phyloP scores from a whole-genome alignment of 257 asterid genomes.

The Scutellaria baicalensis region DNA sequence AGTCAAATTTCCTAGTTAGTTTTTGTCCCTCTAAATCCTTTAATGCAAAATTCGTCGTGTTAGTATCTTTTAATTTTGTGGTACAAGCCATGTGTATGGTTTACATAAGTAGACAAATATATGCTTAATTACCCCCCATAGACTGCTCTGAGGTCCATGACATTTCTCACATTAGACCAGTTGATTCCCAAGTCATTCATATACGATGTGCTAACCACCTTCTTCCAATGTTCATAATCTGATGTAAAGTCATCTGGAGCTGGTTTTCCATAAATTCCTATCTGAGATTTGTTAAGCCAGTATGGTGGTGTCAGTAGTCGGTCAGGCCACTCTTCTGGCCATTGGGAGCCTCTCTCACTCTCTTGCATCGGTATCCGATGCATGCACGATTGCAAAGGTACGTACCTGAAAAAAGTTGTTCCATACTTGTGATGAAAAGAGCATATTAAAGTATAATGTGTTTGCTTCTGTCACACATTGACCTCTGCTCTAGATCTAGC shows the following conservation, averaged over 20 bases:
- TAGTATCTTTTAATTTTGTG: background rate
- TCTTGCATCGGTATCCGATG: constrained; percentile 49
- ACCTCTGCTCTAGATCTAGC: background rate
- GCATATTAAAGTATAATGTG: background rate
- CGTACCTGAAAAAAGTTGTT: constrained; percentile 47
- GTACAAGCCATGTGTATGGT: background rate
- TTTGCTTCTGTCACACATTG: background rate
- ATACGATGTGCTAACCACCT: constrained; percentile 46
- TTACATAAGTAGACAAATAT: background rate
- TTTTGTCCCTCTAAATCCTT: background rate
- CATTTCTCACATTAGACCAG: constrained; percentile 70
- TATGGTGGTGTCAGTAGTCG: constrained; percentile 58
- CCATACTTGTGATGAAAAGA: background rate
- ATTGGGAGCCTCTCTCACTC: constrained; percentile 66
- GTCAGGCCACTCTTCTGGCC: constrained; percentile 95
- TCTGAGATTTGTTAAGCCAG: constrained; percentile 66
- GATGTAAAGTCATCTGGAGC: constrained; percentile 70
- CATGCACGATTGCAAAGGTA: constrained; percentile 80
- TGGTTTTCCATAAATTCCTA: constrained; percentile 75
- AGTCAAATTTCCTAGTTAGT: constrained; percentile 1
- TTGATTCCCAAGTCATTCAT: constrained; percentile 60
- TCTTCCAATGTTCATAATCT: constrained; percentile 70
- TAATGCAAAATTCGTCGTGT: background rate
- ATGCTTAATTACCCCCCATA: constrained; percentile 66
- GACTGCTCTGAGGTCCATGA: constrained; percentile 93